phyloP scores from a whole-genome alignment of 768 basidiomycete species.

The Mycena belliarum region DNA sequence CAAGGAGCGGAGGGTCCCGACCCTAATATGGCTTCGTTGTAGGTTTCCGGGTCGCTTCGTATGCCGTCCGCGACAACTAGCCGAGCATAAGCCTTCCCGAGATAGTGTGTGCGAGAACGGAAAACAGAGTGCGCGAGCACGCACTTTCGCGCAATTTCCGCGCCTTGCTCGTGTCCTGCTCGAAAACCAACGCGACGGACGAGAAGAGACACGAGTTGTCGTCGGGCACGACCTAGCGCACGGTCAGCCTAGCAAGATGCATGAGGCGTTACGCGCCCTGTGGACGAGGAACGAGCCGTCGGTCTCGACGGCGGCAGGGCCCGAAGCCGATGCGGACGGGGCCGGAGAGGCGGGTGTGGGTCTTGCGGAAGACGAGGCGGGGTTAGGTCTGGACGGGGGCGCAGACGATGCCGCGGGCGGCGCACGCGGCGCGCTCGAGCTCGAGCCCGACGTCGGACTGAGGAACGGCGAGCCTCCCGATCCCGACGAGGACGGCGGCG shows the following conservation, averaged over 20 bases:
- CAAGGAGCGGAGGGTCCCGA: constrained; percentile 35
- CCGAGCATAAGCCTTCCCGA: too few species aligned
- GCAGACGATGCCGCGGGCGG: constrained; percentile 8
- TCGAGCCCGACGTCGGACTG: constrained; percentile 6
- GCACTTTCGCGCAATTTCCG: constrained; percentile 71
- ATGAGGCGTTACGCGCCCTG: constrained; percentile 45
- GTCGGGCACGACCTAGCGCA: constrained; percentile 80
- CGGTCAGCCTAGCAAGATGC: neutral
- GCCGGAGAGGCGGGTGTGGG: constrained; percentile 21
- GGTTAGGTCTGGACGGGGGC: neutral
- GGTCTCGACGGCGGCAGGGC: constrained; percentile 59
- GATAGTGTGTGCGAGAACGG: neutral
- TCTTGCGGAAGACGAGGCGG: constrained; percentile 1
- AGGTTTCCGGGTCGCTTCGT: constrained; percentile 64
- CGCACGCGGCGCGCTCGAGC: neutral
- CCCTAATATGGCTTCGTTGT: constrained; percentile 88
- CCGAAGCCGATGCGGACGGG: constrained; percentile 29
- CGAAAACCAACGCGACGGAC: constrained; percentile 81
- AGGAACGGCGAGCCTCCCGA: constrained; percentile 14
- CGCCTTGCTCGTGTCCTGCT: constrained; percentile 76
- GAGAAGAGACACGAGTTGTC: constrained; percentile 97
- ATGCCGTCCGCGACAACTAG: constrained; percentile 91
- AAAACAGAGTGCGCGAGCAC: constrained; percentile 22
- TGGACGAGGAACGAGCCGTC: constrained; percentile 74
- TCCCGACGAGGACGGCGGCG: constrained; percentile 25